A percentile compares a stretch with the other conserved stretches of the same genome.
phyloP scores from a whole-genome alignment of 2,329 filamentous ascomycete species.

The Sclerotinia trifoliorum region DNA sequence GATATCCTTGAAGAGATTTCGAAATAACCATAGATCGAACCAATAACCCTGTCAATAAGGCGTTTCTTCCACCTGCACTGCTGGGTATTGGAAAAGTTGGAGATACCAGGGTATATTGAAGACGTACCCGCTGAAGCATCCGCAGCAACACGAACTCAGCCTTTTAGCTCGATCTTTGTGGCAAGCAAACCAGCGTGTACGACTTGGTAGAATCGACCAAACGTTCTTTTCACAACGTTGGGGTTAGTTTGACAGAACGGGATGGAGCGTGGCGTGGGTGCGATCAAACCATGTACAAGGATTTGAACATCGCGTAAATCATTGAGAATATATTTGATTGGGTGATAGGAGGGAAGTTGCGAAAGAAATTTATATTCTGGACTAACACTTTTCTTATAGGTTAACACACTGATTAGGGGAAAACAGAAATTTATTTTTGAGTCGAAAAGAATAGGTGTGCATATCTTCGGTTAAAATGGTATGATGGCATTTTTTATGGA shows the following conservation, averaged over 20 bases:
- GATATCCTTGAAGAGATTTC: slow-evolving; percentile 18
- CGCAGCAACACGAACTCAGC: slow-evolving; percentile 31
- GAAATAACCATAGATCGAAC: neutral
- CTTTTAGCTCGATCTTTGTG: slow-evolving; percentile 25
- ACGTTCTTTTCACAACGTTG: slow-evolving; percentile 22
- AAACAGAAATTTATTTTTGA: neutral
- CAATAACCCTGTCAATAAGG: slow-evolving; percentile 16
- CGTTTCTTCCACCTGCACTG: slow-evolving; percentile 14
- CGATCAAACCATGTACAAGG: slow-evolving; percentile 22
- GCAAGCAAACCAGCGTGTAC: slow-evolving; percentile 30
- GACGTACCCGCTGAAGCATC: slow-evolving; percentile 22
- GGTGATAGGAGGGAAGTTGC: neutral
- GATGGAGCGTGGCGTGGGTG: slow-evolving; percentile 14
- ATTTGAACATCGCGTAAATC: neutral
- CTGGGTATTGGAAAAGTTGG: slow-evolving; percentile 1
- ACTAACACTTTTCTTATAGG: neutral
- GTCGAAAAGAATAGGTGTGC: slow-evolving; percentile 11
- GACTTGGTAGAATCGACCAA: slow-evolving; percentile 30
- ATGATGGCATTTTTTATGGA: slow-evolving; percentile 7
- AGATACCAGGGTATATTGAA: slow-evolving; percentile 11
- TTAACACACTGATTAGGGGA: neutral
- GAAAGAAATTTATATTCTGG: neutral
- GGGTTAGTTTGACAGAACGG: slow-evolving; percentile 19
- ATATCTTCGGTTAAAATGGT: slow-evolving; percentile 5
- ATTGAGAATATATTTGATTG: neutral